phyloP scores from a whole-genome alignment of 805 yeast genomes.

The Wickerhamomyces kurtzmanii region DNA sequence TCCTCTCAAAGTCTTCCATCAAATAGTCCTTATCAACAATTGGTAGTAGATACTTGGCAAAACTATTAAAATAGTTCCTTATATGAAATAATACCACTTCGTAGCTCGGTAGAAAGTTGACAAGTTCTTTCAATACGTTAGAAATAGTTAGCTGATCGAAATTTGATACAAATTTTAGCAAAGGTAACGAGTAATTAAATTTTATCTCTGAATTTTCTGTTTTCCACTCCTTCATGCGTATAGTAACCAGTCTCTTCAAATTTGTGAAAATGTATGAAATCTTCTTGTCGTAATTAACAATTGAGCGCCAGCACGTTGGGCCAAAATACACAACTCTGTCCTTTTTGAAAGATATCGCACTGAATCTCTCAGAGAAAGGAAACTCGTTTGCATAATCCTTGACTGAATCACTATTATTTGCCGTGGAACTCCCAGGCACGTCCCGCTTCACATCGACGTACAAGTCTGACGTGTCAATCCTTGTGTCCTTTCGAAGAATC shows the following conservation, averaged over 20 bases:
- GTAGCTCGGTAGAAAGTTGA: slow-evolving; percentile 10
- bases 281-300: slow-evolving; percentile 2
- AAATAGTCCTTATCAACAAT: slow-evolving; percentile 8
- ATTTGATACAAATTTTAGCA: no score
- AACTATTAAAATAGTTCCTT: slow-evolving; percentile 7
- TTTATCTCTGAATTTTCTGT: no score
- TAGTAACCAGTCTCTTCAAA: slow-evolving; percentile 6
- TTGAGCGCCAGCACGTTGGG: slow-evolving; percentile 13
- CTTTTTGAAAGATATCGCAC: slow-evolving; percentile 2
- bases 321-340: slow-evolving; percentile 11
- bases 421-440: no score
- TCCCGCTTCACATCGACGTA: no score
- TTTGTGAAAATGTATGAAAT: slow-evolving; percentile 5
- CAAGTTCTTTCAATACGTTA: slow-evolving; percentile 7
- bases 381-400: no score
- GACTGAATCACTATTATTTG: no score
- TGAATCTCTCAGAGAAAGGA: no score
- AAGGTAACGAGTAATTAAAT: no score
- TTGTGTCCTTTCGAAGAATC: no score
- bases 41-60: slow-evolving; percentile 7
- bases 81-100: slow-evolving; percentile 8
- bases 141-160: no score
- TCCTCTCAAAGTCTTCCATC: slow-evolving; percentile 8
- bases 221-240: slow-evolving; percentile 13
- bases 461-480: no score